A percentile compares a stretch with the other conserved stretches of the same genome.
Conservation (phyloP, 139 green algal genomes). For the Chlamydomonas sphaeroides region DNA sequence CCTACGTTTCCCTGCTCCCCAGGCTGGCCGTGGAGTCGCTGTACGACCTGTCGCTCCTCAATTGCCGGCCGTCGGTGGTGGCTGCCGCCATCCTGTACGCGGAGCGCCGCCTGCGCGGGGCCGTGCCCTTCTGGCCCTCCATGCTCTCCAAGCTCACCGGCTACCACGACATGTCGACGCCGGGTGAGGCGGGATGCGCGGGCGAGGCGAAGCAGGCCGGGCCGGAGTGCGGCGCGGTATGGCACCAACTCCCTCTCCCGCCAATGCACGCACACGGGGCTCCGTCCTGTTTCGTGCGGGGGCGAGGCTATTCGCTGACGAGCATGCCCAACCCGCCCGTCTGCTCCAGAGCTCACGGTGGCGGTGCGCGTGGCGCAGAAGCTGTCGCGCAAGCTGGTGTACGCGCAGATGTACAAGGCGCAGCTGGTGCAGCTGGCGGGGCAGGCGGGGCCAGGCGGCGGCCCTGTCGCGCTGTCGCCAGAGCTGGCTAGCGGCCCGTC, state of each 20-base stretch:
- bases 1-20: no score
- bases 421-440: conserved; percentile 35
- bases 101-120: conserved; percentile 76
- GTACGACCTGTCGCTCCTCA: conserved; percentile 82
- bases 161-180: conserved; percentile 82
- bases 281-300: no score
- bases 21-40: conserved; percentile 70
- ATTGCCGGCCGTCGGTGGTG: conserved; percentile 86
- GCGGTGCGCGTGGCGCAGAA: conserved; percentile 83
- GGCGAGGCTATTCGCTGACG: no score
- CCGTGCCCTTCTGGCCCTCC: conserved; percentile 88
- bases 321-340: no score
- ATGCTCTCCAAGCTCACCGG: conserved; percentile 85
- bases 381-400: conserved; percentile 63
- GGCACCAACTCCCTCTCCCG: no score
- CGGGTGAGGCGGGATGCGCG: conserved; percentile 21
- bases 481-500: conserved; percentile 7
- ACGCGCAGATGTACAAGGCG: conserved; percentile 44
- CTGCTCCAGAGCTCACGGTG: conserved; percentile 67
- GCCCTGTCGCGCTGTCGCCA: not conserved
- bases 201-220: no score
- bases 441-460: not conserved
- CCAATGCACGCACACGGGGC: no score
- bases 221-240: no score
- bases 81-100: conserved; percentile 84